Conservation (phyloP, 805 yeast species). For the Spathaspora sp. region DNA sequence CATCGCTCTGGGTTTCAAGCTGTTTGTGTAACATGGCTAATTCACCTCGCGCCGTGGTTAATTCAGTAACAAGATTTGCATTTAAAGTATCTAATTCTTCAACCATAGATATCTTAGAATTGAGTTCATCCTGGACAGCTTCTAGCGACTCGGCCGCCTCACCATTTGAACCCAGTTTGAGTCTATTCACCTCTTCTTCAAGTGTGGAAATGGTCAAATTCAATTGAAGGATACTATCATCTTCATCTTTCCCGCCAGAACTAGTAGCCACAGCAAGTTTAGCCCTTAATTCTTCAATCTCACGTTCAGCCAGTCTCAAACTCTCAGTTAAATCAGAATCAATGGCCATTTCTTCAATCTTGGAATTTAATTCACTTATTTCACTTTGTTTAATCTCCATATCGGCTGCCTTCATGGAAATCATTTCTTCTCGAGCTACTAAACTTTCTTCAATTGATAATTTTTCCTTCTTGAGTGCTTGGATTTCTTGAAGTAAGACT, state of each 20-base stretch:
- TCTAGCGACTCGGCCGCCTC: too few relatives aligned
- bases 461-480: background rate
- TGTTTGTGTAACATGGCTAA: constrained; percentile 2
- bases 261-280: background rate
- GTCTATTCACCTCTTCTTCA: background rate
- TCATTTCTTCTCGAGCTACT: background rate
- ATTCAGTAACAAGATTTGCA: background rate
- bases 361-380: background rate
- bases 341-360: background rate
- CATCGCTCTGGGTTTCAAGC: constrained; percentile 13
- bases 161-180: background rate
- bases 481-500: background rate
- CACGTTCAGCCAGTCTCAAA: constrained; percentile 3
- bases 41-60: background rate
- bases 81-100: constrained; percentile 8
- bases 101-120: background rate
- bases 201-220: background rate
- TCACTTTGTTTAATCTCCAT: background rate
- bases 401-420: background rate
- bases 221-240: background rate
- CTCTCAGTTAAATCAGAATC: background rate
- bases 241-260: background rate
- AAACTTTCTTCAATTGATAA: background rate
- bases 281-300: background rate
- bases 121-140: background rate